These are phyloP conservation scores for Filobasidium wieringae DNA, from an alignment of 768 basidiomycete species.

Conservation along the genomic window DNA sequence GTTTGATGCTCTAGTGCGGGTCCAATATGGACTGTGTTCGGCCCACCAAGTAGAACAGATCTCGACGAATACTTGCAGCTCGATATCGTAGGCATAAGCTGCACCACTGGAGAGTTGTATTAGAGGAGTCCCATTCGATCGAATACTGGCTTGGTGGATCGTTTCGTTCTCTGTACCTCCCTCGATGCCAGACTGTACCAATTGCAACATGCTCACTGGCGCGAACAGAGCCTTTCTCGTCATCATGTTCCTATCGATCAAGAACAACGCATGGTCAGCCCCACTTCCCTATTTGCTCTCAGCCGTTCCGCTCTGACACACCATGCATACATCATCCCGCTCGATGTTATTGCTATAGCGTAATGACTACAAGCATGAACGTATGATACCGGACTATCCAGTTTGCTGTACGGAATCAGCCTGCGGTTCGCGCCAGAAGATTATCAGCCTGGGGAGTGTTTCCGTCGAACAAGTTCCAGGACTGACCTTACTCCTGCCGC, in stretches of 20 bases:
- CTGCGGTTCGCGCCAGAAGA: too few species aligned
- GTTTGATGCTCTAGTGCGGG: background rate
- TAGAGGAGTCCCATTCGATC: constrained; percentile 68
- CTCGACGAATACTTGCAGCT: constrained; percentile 58
- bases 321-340: constrained; percentile 67
- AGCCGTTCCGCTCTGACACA: too few species aligned
- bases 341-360: constrained; percentile 60
- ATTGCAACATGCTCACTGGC: constrained; percentile 47
- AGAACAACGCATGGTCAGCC: too few species aligned
- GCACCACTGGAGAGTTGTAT: constrained; percentile 65
- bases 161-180: too few species aligned
- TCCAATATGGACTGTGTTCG: constrained; percentile 47
- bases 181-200: constrained; percentile 16
- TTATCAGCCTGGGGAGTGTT: background rate
- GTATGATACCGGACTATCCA: constrained; percentile 60
- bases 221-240: constrained; percentile 55
- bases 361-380: constrained; percentile 55
- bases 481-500: constrained; percentile 67
- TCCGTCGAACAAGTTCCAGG: background rate
- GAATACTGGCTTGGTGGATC: constrained; percentile 56
- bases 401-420: constrained; percentile 59
- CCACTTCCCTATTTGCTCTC: too few species aligned
- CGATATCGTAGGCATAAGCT: constrained; percentile 64
- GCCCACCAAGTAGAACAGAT: constrained; percentile 75
- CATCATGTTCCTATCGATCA: constrained; percentile 61